Base-by-base conservation (phyloP, 2,329 filamentous ascomycete species). In the Penicillium sp. region DNA sequence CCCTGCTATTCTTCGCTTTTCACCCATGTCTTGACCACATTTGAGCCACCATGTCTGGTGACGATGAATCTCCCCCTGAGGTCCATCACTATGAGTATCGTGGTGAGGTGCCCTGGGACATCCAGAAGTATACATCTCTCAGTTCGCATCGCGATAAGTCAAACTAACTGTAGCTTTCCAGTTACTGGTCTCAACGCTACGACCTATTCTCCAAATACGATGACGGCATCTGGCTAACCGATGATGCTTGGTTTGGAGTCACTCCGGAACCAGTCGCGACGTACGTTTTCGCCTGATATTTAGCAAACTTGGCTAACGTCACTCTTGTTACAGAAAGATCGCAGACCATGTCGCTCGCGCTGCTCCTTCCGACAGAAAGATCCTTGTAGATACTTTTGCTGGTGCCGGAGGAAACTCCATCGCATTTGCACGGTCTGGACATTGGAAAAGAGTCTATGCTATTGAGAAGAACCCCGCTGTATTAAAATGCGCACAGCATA, bases 211-310 rank as follows among this genome's bases (percentile, higher is more conserved):
- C 90, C 17, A 85, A 85, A 69, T 99, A 97, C 74, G 90, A 97
- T 74, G 85, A 93, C 62, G 94, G 93, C 59, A 86, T 99, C 67
- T 90, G 88, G 82, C 88, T 99, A 84, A 99, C 96, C 0, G 89
- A 96, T 75, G 90, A 94, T 78, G 91, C 93, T 58, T 99, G 95
- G 95, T 99, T 95, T 75, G 95, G 93, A 59, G 93, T 98, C 7
- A 99, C 96, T 0, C 93, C 95, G 15, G 94, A 99, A 76, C 91
- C 91, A 5, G 87, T 99, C 30, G 95, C 95, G 63, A 88, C 85
- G 91, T 95, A 82, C 71, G 83, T 15, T 35, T 30, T 47, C 8
- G 21, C 26, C 60, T 35, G 7, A 29, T 6, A 29, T 6, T 9
- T 1, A 9, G 21, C 1, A 23, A 17, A 30, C 45, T 19, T 29